phyloP scores from a whole-genome alignment of 2,329 filamentous ascomycete species.

The Pseudocercospora ulei region DNA sequence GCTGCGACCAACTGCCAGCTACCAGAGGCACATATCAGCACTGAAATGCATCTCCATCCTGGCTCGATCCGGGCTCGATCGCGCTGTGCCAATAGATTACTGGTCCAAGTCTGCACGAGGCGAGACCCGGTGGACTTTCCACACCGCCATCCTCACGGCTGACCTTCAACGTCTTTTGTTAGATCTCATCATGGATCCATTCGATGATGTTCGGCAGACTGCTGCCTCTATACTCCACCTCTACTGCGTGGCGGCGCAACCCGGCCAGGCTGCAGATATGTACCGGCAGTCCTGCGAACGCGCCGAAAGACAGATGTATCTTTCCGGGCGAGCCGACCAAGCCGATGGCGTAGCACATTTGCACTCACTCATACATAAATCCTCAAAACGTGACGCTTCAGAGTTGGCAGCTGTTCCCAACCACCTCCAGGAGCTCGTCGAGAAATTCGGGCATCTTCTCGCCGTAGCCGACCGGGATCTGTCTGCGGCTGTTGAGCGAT shows the following conservation, averaged over 20 bases:
- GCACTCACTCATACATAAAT: conserved; percentile 55
- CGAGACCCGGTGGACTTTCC: conserved; percentile 44
- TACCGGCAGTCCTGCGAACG: conserved; percentile 10
- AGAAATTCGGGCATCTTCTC: conserved; percentile 56
- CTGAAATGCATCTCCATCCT: conserved; percentile 60
- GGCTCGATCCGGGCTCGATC: conserved; percentile 59
- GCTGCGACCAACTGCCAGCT: conserved; percentile 70
- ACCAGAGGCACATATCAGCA: conserved; percentile 77
- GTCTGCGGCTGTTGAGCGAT: conserved; percentile 47
- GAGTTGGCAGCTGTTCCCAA: not conserved
- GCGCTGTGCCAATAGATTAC: conserved; percentile 34
- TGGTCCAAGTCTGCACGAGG: conserved; percentile 44
- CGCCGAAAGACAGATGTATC: conserved; percentile 50
- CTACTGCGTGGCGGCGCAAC: conserved; percentile 6
- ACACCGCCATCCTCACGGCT: conserved; percentile 38
- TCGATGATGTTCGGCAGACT: conserved; percentile 71
- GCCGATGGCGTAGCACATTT: conserved; percentile 80
- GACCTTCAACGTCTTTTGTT: conserved; percentile 54
- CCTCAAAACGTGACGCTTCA: not conserved
- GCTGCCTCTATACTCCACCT: conserved; percentile 41
- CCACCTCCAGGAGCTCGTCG: conserved; percentile 42
- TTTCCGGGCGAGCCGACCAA: conserved; percentile 77
- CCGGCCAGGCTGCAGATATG: not conserved
- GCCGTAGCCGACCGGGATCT: conserved; percentile 55
- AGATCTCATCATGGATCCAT: conserved; percentile 77